These are phyloP conservation scores for sweet orange (Citrus sinensis) DNA, from an alignment of 345 rosid species.

Conservation along the genomic window DNA sequence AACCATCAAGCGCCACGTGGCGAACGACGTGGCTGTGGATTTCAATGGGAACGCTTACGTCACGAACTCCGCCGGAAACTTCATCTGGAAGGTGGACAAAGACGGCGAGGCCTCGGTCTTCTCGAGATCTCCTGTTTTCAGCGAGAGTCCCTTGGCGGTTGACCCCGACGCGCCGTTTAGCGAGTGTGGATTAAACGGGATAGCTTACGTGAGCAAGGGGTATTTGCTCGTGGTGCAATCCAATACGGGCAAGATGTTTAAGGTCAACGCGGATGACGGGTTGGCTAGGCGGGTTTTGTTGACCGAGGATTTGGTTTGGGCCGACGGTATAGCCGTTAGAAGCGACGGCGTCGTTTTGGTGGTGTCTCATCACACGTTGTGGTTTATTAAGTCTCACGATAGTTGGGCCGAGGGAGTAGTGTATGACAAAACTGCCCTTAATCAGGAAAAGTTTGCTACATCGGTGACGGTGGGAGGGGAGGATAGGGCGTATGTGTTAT, in stretches of 20 bases:
- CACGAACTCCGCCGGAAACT: conserved; percentile 73
- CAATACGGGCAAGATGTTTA: conserved; percentile 85
- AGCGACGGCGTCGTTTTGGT: conserved; percentile 66
- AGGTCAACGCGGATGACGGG: conserved; percentile 71
- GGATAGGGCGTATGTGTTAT: conserved; percentile 68
- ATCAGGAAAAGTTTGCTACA: conserved; percentile 50
- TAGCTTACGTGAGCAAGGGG: conserved; percentile 75
- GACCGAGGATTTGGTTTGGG: conserved; percentile 40
- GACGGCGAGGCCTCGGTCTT: conserved; percentile 64
- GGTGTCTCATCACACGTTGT: conserved; percentile 50
- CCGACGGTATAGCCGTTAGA: conserved; percentile 63
- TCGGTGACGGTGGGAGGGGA: conserved; percentile 57
- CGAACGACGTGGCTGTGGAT: conserved; percentile 77
- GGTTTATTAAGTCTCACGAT: conserved; percentile 70
- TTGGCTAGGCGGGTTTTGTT: conserved; percentile 53
- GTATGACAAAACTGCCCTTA: conserved; percentile 64
- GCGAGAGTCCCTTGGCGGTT: conserved; percentile 35
- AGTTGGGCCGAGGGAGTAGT: conserved; percentile 77
- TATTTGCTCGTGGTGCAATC: conserved; percentile 73
- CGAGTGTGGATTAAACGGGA: conserved; percentile 65
- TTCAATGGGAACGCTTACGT: conserved; percentile 76
- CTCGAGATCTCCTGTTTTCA: conserved; percentile 57
- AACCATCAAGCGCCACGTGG: conserved; percentile 22
- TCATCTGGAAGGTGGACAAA: conserved; percentile 77
- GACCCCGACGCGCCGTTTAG: conserved; percentile 35